phyloP scores from a whole-genome alignment of 169 alveolate species.

The Cryptosporidium ryanae region DNA sequence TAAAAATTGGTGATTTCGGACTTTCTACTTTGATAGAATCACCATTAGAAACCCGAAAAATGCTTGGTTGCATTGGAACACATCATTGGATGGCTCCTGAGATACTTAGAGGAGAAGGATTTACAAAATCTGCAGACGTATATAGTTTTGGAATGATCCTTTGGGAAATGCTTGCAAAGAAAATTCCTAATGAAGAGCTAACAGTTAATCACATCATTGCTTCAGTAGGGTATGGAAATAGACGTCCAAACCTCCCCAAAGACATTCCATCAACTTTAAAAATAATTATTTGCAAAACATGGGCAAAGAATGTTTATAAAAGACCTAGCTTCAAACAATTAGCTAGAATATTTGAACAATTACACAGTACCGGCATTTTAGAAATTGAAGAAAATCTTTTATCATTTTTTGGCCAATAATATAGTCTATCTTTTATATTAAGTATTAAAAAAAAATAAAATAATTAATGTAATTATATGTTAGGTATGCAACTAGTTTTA shows the following conservation, averaged over 20 bases:
- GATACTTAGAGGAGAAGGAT: constrained; percentile 84
- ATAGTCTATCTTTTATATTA: background rate
- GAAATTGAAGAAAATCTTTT: constrained; percentile 64
- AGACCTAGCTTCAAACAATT: constrained; percentile 64
- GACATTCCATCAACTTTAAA: constrained; percentile 33
- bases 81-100: constrained; percentile 92
- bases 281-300: constrained; percentile 34
- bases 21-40: constrained; percentile 80
- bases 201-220: constrained; percentile 78
- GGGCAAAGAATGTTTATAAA: constrained; percentile 39
- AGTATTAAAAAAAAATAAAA: no score
- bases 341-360: constrained; percentile 45
- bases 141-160: constrained; percentile 85
- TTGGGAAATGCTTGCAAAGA: constrained; percentile 87
- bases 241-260: constrained; percentile 34
- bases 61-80: constrained; percentile 84
- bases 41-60: constrained; percentile 76
- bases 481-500: background rate
- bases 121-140: constrained; percentile 84
- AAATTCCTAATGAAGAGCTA: constrained; percentile 82
- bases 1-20: constrained; percentile 90
- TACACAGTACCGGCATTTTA: constrained; percentile 53
- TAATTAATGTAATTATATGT: no score
- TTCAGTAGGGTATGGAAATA: constrained; percentile 77
- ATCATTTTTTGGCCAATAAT: constrained; percentile 68